Evolutionary conservation across 2,329 filamentous ascomycete genomes (phyloP).

Genomic region (Fusarium graminum): DNA sequence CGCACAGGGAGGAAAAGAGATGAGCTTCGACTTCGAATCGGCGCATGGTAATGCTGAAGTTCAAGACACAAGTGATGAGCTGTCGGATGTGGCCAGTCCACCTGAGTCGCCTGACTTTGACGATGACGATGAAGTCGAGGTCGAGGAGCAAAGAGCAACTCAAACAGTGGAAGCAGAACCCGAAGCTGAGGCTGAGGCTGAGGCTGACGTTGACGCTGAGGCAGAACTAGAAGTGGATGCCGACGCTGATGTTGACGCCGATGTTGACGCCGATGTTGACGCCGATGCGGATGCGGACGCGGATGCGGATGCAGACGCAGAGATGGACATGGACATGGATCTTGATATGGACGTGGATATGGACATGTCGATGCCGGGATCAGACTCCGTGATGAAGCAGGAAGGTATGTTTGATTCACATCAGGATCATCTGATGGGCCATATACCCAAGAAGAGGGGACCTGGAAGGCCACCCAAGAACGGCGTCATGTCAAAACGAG

Average conservation of each 20-base stretch:
- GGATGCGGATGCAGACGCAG: constrained; percentile 41
- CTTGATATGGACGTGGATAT: constrained; percentile 39
- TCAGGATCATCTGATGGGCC: constrained; percentile 52
- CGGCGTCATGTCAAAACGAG: constrained; percentile 84
- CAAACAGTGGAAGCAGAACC: constrained; percentile 47
- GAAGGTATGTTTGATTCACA: constrained; percentile 53
- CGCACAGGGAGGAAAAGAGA: constrained; percentile 72
- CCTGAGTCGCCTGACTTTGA: constrained; percentile 58
- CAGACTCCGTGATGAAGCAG: constrained; percentile 47
- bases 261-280: constrained; percentile 42
- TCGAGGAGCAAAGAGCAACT: constrained; percentile 43
- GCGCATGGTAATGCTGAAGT: constrained; percentile 69
- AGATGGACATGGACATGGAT: constrained; percentile 35
- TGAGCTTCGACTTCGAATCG: constrained; percentile 80
- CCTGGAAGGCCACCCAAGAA: constrained; percentile 87
- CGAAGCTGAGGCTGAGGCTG: constrained; percentile 48
- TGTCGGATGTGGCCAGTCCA: constrained; percentile 60
- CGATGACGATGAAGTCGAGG: constrained; percentile 53
- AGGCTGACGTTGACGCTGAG: constrained; percentile 9
- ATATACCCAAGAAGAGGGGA: constrained; percentile 75
- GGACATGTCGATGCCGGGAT: constrained; percentile 45
- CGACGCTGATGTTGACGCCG: constrained; percentile 16
- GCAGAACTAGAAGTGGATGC: constrained; percentile 31
- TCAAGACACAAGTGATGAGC: constrained; percentile 67
- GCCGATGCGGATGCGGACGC: background rate